Evolutionary conservation across 495 filamentous ascomycete species (phyloP).

Genomic region (Talaromyces wortmannii): DNA sequence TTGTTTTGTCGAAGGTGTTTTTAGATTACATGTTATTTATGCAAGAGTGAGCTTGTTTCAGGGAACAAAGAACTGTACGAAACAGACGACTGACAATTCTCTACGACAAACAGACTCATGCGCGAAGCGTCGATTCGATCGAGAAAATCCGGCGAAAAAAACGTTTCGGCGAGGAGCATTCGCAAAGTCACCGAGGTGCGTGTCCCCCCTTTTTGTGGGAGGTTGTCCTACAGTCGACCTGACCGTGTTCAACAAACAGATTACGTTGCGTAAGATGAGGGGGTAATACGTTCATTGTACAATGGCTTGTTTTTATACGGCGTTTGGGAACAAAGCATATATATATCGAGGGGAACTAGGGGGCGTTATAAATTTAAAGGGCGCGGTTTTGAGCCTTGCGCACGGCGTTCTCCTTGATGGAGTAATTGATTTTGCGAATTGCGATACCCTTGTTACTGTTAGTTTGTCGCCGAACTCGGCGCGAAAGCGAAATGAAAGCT

Average conservation of each 20-base stretch:
- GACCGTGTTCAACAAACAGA: slow-evolving; percentile 28
- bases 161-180: slow-evolving; percentile 65
- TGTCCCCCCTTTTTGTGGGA: background rate
- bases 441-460: background rate
- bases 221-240: background rate
- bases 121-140: slow-evolving; percentile 75
- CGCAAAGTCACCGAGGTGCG: slow-evolving; percentile 71
- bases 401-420: background rate
- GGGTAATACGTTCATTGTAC: slow-evolving; percentile 37
- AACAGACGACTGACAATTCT: background rate
- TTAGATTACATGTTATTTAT: slow-evolving; percentile 88
- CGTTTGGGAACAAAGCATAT: background rate
- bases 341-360: too few species aligned
- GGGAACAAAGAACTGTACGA: background rate
- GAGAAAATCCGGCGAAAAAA: slow-evolving; percentile 65
- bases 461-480: too few species aligned
- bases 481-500: too few species aligned
- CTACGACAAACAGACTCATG: slow-evolving; percentile 54
- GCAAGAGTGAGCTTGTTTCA: slow-evolving; percentile 57
- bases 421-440: background rate
- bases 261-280: slow-evolving; percentile 69
- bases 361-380: background rate
- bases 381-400: background rate
- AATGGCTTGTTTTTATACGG: background rate
- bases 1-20: slow-evolving; percentile 59